Base-by-base conservation (phyloP, 805 yeast species). In the Sugiyamaella qingdaonensis region DNA sequence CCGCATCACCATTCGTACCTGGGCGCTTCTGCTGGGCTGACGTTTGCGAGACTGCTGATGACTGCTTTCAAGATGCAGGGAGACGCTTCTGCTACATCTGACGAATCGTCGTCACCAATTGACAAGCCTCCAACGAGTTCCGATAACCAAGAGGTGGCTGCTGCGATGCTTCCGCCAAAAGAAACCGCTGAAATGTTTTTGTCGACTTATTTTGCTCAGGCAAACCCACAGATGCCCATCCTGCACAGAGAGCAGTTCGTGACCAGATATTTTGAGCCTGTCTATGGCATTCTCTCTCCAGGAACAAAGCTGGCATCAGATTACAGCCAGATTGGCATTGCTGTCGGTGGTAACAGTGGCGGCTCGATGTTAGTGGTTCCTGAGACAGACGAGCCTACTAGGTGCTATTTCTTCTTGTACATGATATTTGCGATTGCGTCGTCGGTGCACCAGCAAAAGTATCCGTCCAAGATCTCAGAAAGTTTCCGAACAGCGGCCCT, bases 221-320 rank as follows among this genome's bases (percentile, higher is more conserved):
- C 91, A 13, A 90, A 91, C 64, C 75, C 95, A 1, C 96, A 89
- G 66, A 67, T 88, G 27, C 97, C 97, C 0, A 76, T 91, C 2
- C 69, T 90, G 46, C 96, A 91, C 65, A 76, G 96, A 31, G 95
- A 88, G 61, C 80, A 78, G 58, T 90, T 89, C 62, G 67, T 91
- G 42, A 72, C 72, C 46, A 72, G 74, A 27, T 82, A 81, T 62
- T 90, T 86, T 64, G 79, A 81, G 59, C 97, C 96, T 0, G 75
- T 90, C 1, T 90, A 90, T 65, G 97, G 97, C 0, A 68, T 75
- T 2, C 71, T 86, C 54, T 79, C 84, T 11, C 61, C 73, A 0
- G 71, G 71, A 31, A 70, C 80, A 0, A 72, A 83, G 4, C 71
- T 88, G 43, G 91, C 70, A 10, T 55, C 64, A 1, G 63, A 60